A percentile compares a stretch with the other conserved stretches of the same genome.
These are phyloP conservation scores for Cochliopodium minus DNA, from an alignment of 208 protist genomes.

Conservation along the genomic window DNA sequence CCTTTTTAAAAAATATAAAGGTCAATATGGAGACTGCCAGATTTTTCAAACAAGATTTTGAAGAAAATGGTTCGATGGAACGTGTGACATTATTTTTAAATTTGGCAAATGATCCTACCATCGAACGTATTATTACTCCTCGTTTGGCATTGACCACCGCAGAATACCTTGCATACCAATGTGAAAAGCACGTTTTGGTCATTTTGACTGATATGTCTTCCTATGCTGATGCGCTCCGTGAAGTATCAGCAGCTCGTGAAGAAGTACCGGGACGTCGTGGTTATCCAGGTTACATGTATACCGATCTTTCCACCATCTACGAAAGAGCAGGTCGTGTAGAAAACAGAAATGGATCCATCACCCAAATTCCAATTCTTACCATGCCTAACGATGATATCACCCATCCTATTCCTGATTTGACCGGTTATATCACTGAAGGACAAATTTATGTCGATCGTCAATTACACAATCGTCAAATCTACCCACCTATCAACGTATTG, in stretches of 20 bases:
- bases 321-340: conserved; percentile 97
- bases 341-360: conserved; percentile 95
- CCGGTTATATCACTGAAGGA: conserved; percentile 99
- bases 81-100: conserved; percentile 92
- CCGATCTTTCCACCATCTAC: conserved; percentile 98
- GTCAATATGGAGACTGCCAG: conserved; percentile 97
- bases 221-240: conserved; percentile 98
- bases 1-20: conserved; percentile 12
- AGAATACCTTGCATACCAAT: conserved; percentile 98
- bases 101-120: conserved; percentile 94
- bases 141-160: conserved; percentile 96
- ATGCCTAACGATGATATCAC: conserved; percentile 99
- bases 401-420: conserved; percentile 99
- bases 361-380: conserved; percentile 99
- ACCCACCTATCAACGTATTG: conserved; percentile 99
- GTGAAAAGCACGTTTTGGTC: conserved; percentile 98
- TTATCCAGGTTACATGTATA: conserved; percentile 99
- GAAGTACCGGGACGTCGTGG: conserved; percentile 97
- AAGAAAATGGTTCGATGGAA: conserved; percentile 96
- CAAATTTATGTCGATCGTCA: conserved; percentile 99
- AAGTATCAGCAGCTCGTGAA: conserved; percentile 96
- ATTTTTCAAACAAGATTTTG: conserved; percentile 99
- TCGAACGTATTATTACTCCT: conserved; percentile 99
- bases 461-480: conserved; percentile 94
- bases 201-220: conserved; percentile 99